Evolutionary conservation across 192 early-diverging fungal species (phyloP), one percentile per base, ranked within the genome.

Genomic region (Coemansia aciculifera): DNA sequence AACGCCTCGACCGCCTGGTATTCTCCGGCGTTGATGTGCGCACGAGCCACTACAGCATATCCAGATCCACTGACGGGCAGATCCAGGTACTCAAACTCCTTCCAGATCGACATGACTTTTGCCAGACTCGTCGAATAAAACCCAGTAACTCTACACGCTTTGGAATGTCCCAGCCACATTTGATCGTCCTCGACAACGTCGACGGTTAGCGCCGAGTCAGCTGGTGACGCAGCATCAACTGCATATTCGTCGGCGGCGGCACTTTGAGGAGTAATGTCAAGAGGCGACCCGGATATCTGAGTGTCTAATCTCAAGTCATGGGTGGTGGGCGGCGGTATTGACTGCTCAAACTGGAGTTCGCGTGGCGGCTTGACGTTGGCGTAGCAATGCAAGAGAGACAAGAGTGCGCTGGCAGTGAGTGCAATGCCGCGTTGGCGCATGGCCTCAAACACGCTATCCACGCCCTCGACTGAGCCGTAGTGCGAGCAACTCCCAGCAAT

Each of bases 31-130:
- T 68, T 68, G 9, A 54, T 62, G 11, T 67, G 61, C 23, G 72
- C 75, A 0, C 52, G 62, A 23, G 74, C 8, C 1, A 74, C 11
- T 3, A 67, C 40, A 0, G 63, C 59, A 43, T 77, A 83, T 5
- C 68, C 64, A 7, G 54, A 40, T 19, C 34, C 40, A 56, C 32
- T 51, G 1, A 67, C 63, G 21, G 59, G 29, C 2, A 72, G 21
- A n/a, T 61, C 59, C 5, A 40, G 61, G 37, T 69, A 59, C 11
- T 66, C 43, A 38, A 83, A 67, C 44, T 69, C 51, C 23, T 43
- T 46, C 72, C 72, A 83, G 37, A 77, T 12, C 7, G 64, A 68
- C 37, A 78, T 23, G 24, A 77, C 59, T 23, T 34, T 68, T 21
- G 1, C 15, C n/a, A 83, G 46, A 1, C 10, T 49, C 24, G 15